Evolutionary conservation across 2,329 filamentous ascomycete species (phyloP).

Genomic region (Colletotrichum tabaci): DNA sequence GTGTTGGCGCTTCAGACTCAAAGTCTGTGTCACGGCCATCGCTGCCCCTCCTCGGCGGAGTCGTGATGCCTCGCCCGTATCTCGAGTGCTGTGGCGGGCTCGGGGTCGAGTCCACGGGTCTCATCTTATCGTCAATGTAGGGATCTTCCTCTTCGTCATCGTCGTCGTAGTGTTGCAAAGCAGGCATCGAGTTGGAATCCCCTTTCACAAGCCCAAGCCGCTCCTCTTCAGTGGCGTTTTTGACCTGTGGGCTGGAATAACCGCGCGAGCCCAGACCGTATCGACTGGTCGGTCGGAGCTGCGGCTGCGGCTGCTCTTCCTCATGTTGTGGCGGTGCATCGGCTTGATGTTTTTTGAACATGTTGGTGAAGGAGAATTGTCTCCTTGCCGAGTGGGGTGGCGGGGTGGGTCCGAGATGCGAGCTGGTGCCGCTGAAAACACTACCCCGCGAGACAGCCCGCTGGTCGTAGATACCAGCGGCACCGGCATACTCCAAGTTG

Average conservation of each 20-base stretch:
- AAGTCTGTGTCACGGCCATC: conserved; percentile 43
- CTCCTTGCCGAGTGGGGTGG: conserved; percentile 75
- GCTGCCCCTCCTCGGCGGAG: conserved; percentile 51
- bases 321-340: conserved; percentile 44
- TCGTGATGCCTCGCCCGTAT: conserved; percentile 62
- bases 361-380: conserved; percentile 93
- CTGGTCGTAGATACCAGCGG: conserved; percentile 56
- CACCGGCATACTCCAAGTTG: conserved; percentile 65
- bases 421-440: conserved; percentile 59
- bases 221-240: conserved; percentile 84
- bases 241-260: conserved; percentile 59
- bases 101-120: conserved; percentile 29
- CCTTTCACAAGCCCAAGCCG: conserved; percentile 85
- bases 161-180: conserved; percentile 54
- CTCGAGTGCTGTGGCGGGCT: conserved; percentile 46
- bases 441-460: conserved; percentile 56
- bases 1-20: conserved; percentile 39
- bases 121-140: conserved; percentile 47
- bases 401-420: conserved; percentile 69
- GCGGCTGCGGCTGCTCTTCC: conserved; percentile 43
- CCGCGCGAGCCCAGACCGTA: conserved; percentile 52
- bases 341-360: conserved; percentile 74
- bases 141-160: conserved; percentile 53
- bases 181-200: conserved; percentile 62
- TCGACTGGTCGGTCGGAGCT: conserved; percentile 35